phyloP scores from a whole-genome alignment of 106 monocot genomes.

The Dendrobium officinale region DNA sequence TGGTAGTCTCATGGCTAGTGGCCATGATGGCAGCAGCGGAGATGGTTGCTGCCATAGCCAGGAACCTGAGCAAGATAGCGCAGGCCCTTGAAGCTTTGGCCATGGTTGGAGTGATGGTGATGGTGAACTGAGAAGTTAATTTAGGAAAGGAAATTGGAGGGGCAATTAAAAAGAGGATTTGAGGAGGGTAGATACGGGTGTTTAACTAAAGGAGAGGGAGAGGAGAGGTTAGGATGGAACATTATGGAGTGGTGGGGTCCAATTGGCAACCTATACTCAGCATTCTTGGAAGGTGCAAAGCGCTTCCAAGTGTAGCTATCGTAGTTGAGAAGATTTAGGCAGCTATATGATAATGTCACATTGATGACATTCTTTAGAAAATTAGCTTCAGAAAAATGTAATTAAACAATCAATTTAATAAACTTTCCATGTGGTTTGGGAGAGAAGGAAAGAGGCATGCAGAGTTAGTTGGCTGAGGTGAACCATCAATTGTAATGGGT shows the following conservation, averaged over 20 bases:
- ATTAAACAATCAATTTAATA: too few relatives aligned
- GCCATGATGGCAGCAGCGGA: constrained; percentile 49
- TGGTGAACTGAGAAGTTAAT: background rate
- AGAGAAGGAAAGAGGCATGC: too few relatives aligned
- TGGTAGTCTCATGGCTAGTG: constrained; percentile 39
- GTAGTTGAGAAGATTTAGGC: too few relatives aligned
- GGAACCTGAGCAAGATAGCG: constrained; percentile 23
- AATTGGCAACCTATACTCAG: constrained; percentile 1
- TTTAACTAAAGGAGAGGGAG: background rate
- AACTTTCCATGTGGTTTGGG: too few relatives aligned
- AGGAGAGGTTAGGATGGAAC: background rate
- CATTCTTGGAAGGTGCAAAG: too few relatives aligned
- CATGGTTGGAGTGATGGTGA: background rate
- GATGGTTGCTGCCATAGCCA: constrained; percentile 33
- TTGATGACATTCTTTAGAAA: too few relatives aligned
- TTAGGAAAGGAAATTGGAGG: background rate
- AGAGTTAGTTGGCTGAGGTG: too few relatives aligned
- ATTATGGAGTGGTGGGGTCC: background rate
- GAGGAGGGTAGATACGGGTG: background rate
- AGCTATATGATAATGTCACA: too few relatives aligned
- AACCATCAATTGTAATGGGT: too few relatives aligned
- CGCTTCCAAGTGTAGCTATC: too few relatives aligned
- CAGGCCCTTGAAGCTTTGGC: constrained; percentile 20
- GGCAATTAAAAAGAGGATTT: background rate
- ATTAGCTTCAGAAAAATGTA: too few relatives aligned